Conservation (phyloP, 2,329 filamentous ascomycete genomes). For the Phaeophleospora eucalypticola region DNA sequence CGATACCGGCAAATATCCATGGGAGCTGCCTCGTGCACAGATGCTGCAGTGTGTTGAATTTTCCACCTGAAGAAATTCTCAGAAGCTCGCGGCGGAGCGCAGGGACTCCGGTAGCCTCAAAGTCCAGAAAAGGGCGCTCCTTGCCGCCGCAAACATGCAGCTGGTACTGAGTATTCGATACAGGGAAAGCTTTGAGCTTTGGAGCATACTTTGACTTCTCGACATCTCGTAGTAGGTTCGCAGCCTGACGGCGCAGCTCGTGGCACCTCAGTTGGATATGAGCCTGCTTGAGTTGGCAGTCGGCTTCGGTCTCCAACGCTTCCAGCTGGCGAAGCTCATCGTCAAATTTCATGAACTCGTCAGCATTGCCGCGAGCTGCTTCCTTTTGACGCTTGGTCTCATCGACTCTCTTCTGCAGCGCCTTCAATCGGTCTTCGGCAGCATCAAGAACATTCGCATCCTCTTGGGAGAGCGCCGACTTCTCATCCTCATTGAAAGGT, state of each 20-base stretch:
- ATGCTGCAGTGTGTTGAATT: conserved; percentile 7
- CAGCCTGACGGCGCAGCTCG: not conserved
- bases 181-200: conserved; percentile 13
- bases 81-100: conserved; percentile 4
- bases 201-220: conserved; percentile 10
- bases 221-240: conserved; percentile 1
- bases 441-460: not conserved
- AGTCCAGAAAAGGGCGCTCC: conserved; percentile 5
- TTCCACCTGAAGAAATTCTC: conserved; percentile 7
- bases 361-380: not conserved
- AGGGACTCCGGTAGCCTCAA: conserved; percentile 7
- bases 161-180: conserved; percentile 21
- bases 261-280: conserved; percentile 7
- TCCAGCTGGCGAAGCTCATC: not conserved
- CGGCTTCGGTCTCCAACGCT: not conserved
- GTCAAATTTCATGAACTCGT: not conserved
- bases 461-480: not conserved
- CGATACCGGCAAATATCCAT: conserved; percentile 10
- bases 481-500: not conserved
- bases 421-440: not conserved
- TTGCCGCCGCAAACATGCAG: conserved; percentile 10
- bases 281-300: not conserved
- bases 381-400: not conserved
- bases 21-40: conserved; percentile 7
- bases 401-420: not conserved